Conservation (phyloP, 2,329 filamentous ascomycete genomes). For the Neofusicoccum sp. region DNA sequence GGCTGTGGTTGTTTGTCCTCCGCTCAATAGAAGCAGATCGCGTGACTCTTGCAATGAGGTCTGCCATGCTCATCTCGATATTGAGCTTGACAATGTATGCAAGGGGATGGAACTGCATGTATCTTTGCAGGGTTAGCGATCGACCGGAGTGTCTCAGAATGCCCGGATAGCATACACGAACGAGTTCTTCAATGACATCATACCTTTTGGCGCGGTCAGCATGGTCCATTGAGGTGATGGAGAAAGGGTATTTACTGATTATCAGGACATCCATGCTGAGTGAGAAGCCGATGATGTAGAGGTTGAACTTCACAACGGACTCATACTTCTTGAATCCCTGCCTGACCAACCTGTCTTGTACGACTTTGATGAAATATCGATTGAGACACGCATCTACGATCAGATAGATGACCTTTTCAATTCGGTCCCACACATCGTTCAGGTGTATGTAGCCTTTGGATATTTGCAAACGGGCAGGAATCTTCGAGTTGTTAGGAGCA, state of each 20-base stretch:
- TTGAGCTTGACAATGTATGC: slow-evolving; percentile 46
- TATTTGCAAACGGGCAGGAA: slow-evolving; percentile 30
- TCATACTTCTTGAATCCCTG: slow-evolving; percentile 31
- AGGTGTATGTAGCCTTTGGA: slow-evolving; percentile 23
- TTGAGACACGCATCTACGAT: slow-evolving; percentile 28
- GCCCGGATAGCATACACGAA: not conserved
- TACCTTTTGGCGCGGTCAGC: slow-evolving; percentile 3
- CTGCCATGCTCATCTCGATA: slow-evolving; percentile 47
- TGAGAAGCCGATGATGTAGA: slow-evolving; percentile 28
- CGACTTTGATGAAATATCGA: slow-evolving; percentile 28
- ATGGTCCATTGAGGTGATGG: not conserved
- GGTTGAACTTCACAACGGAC: slow-evolving; percentile 28
- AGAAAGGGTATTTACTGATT: not conserved
- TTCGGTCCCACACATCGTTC: slow-evolving; percentile 20
- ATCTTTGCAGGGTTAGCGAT: too few relatives aligned
- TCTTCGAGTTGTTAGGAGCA: slow-evolving; percentile 15
- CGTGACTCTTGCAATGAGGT: slow-evolving; percentile 24
- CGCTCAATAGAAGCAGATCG: not conserved
- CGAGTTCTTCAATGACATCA: slow-evolving; percentile 17
- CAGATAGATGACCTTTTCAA: slow-evolving; percentile 29
- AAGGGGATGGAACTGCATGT: slow-evolving; percentile 43
- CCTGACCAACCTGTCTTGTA: slow-evolving; percentile 27
- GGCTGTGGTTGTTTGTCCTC: not conserved
- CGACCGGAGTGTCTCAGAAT: not conserved
- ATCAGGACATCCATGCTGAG: slow-evolving; percentile 27